Evolutionary conservation across 1,284 basidiomycete species (phyloP).

Genomic region (Sphaerobolus stellatus): DNA sequence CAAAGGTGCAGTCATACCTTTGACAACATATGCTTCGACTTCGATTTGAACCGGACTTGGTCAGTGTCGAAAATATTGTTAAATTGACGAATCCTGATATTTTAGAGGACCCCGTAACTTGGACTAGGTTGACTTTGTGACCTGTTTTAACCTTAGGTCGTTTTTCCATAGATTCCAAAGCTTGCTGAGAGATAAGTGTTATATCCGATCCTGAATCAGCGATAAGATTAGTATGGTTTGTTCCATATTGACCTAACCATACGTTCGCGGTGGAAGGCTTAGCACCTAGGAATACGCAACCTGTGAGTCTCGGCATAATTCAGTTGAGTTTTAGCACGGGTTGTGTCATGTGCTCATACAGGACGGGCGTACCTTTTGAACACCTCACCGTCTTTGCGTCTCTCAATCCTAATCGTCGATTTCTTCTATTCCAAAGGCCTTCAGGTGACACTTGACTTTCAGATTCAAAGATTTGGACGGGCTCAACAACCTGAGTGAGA

Average conservation of each 20-base stretch:
- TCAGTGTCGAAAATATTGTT: conserved; percentile 25
- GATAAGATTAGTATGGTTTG: not conserved
- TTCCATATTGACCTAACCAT: not conserved
- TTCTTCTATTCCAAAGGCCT: too few relatives aligned
- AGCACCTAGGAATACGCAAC: conserved; percentile 21
- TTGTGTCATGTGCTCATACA: too few relatives aligned
- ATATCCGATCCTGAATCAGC: conserved; percentile 17
- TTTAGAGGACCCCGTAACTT: conserved; percentile 26
- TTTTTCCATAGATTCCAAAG: not conserved
- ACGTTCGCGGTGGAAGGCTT: conserved; percentile 4
- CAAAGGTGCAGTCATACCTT: conserved; percentile 23
- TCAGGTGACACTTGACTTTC: too few relatives aligned
- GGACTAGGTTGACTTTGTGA: conserved; percentile 14
- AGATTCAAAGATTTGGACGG: too few relatives aligned
- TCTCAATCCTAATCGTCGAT: too few relatives aligned
- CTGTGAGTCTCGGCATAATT: conserved; percentile 28
- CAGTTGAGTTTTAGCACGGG: too few relatives aligned
- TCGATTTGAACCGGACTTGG: conserved; percentile 22
- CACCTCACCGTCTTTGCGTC: too few relatives aligned
- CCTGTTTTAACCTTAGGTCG: conserved; percentile 15
- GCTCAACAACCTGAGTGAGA: too few relatives aligned
- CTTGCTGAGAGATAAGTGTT: conserved; percentile 10
- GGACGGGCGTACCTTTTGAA: too few relatives aligned
- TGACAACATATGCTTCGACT: conserved; percentile 32
- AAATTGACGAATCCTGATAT: conserved; percentile 29